A percentile compares a stretch with the other conserved stretches of the same genome.
phyloP scores from a whole-genome alignment of 768 basidiomycete species.

The Auricularia cornea region DNA sequence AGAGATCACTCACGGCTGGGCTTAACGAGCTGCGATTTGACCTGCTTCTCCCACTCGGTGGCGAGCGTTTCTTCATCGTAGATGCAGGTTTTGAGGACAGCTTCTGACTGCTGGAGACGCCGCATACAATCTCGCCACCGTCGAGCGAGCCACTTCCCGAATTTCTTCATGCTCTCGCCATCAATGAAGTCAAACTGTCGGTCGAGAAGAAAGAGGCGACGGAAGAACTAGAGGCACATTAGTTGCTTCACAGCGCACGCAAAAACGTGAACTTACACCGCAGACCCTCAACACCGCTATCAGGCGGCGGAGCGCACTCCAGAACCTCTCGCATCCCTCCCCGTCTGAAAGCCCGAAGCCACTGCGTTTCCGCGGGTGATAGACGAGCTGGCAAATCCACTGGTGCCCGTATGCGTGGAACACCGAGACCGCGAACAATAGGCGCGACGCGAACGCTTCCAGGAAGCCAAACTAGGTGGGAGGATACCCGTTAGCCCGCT shows the following conservation, averaged over 20 bases:
- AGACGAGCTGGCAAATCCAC: slow-evolving; percentile 5
- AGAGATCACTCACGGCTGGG: neutral
- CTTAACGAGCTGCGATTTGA: neutral
- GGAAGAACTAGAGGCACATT: neutral
- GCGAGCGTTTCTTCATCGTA: neutral
- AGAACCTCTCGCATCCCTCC: too few relatives aligned
- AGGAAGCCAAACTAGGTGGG: slow-evolving; percentile 3
- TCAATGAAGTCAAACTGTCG: slow-evolving; percentile 1
- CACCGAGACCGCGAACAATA: neutral
- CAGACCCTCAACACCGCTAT: neutral
- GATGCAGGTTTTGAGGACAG: neutral
- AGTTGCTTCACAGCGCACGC: too few relatives aligned
- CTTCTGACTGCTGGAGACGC: neutral
- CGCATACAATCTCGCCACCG: neutral
- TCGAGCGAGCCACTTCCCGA: neutral
- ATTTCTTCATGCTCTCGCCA: neutral
- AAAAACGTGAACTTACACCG: neutral
- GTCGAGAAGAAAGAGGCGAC: neutral
- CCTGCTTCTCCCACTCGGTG: neutral
- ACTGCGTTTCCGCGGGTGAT: neutral
- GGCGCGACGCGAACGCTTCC: neutral
- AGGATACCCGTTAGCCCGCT: neutral
- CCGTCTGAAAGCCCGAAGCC: slow-evolving; percentile 4
- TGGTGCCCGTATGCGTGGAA: slow-evolving; percentile 6
- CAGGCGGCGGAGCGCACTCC: slow-evolving; percentile 1